Base-by-base conservation (phyloP, 306 rosid species). In the Acacia acuminata region DNA sequence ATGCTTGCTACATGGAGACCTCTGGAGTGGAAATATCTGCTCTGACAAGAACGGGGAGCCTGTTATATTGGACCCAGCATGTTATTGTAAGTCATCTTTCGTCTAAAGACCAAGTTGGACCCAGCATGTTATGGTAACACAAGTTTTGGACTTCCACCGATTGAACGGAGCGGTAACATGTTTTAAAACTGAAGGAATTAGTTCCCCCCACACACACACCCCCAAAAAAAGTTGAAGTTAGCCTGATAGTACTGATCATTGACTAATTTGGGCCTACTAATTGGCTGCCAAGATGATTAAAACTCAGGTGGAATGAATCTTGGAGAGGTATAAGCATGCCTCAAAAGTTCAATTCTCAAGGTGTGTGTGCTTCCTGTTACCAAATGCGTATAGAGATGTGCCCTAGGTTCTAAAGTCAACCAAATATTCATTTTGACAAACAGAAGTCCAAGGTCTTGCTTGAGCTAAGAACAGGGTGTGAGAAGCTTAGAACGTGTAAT, bases 1-100 rank as follows among this genome's bases (percentile, higher is more conserved):
- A 50, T 93, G 98, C 90, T 88, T 96, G 87, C 85, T 96, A 80
- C 99, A 96, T 70, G 98, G 99, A 83, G 99, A 93, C 82, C 89
- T 96, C 11, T 93, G 99, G 99, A 92, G 99, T 66, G 99, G 99
- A 83, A 96, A 96, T 82, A 90, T 93, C 53, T 87, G 97, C 88
- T 86, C 91, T 8, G 97, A 92, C 88, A 90, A 86, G 68, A 92
- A 93, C 38, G 97, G 98, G 60, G 96, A 92, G 76, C 94, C 99
- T 85, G 92, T 93, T 78, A 93, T 96, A 78, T 91, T 96, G 71
- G 98, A 92, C 81, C 99, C 99, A 14, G 99, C 98, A 66, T 93
- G 97, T 81, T 96, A 96, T 84, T 96, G 98, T 95, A 92, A 93
- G 99, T 90, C 75, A 81, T 40, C 76, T 45, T 64, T 74, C 15